Percentiles rank a stretch among this genome's conserved stretches.
Evolutionary conservation across 495 filamentous ascomycete species (phyloP).

Genomic region (Aspergillus homomorphus): DNA sequence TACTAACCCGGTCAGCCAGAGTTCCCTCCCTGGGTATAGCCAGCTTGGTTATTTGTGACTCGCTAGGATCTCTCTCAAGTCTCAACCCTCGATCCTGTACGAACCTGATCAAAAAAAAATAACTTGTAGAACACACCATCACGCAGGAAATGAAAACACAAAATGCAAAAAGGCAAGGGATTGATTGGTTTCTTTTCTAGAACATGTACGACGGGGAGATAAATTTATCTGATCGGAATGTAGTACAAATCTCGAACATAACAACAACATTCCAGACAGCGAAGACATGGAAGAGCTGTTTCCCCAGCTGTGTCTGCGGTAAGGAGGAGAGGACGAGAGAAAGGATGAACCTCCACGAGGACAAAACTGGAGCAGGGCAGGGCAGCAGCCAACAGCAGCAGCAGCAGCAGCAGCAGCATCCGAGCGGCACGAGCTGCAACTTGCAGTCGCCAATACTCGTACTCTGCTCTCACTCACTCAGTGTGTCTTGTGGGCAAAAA

Average conservation of each 20-base stretch:
- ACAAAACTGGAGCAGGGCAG: background rate
- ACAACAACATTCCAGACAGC: background rate
- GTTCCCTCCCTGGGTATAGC: background rate
- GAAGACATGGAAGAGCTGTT: slow-evolving; percentile 2
- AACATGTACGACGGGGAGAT: slow-evolving; percentile 7
- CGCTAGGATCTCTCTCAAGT: background rate
- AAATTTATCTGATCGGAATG: slow-evolving; percentile 13
- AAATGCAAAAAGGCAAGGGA: background rate
- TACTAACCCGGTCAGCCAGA: slow-evolving; percentile 4
- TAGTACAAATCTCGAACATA: slow-evolving; percentile 16
- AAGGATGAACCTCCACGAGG: slow-evolving; percentile 11
- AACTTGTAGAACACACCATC: background rate
- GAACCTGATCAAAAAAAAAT: background rate
- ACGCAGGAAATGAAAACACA: background rate
- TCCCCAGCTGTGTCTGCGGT: background rate
- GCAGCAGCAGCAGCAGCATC: background rate
- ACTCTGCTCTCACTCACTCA: background rate
- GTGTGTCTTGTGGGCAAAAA: background rate
- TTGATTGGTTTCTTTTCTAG: slow-evolving; percentile 1
- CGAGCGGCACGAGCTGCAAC: slow-evolving; percentile 14
- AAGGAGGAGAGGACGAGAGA: background rate
- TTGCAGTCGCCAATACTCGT: background rate
- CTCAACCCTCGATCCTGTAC: background rate
- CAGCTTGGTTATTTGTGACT: background rate
- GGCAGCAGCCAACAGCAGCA: background rate